Conservation (phyloP, 345 rosid species). For the Eucalyptus erythrocorys region DNA sequence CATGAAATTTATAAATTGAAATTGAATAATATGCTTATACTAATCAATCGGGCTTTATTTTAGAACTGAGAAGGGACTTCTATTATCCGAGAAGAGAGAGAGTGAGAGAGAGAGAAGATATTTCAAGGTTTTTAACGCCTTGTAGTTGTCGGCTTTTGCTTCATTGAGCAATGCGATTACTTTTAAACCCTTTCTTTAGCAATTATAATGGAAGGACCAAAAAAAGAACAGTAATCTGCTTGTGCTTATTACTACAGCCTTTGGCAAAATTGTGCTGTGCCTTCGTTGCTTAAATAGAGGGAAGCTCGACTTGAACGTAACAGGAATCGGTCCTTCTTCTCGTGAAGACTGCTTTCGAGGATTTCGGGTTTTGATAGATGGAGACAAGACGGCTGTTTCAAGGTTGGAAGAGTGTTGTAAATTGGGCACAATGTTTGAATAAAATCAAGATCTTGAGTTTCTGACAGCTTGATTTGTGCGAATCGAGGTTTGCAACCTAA, state of each 20-base stretch:
- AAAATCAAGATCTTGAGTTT: neutral
- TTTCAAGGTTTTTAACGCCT: too few relatives aligned
- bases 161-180: too few relatives aligned
- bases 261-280: neutral
- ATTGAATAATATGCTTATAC: too few relatives aligned
- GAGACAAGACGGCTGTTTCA: neutral
- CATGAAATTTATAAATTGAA: too few relatives aligned
- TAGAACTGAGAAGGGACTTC: too few relatives aligned
- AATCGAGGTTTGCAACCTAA: neutral
- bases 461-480: neutral
- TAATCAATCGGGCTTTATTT: too few relatives aligned
- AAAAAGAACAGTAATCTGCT: neutral
- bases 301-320: constrained; percentile 94
- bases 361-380: neutral
- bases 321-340: constrained; percentile 58
- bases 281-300: constrained; percentile 36
- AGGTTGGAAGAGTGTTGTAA: neutral
- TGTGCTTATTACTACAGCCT: neutral
- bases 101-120: too few relatives aligned
- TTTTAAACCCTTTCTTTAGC: too few relatives aligned
- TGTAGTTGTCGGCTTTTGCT: too few relatives aligned
- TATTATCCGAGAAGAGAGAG: too few relatives aligned
- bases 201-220: too few relatives aligned
- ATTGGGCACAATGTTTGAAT: neutral
- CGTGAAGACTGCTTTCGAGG: constrained; percentile 23